These are phyloP conservation scores for Boletus reticuloceps DNA, from an alignment of 768 basidiomycete species.

Conservation along the genomic window DNA sequence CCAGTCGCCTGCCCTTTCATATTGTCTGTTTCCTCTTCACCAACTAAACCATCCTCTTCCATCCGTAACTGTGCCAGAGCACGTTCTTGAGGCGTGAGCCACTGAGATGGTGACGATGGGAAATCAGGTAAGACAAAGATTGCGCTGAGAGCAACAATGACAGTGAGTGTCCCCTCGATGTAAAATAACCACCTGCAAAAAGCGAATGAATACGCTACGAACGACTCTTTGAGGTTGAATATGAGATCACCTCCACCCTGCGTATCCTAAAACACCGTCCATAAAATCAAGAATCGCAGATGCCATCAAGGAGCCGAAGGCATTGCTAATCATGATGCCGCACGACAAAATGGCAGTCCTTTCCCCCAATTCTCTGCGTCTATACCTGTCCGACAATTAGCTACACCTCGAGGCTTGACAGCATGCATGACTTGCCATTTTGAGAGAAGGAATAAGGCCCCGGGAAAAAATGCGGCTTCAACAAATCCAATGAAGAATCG, in stretches of 20 bases:
- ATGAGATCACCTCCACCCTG: slow-evolving; percentile 64
- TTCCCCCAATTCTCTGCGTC: slow-evolving; percentile 63
- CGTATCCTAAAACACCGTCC: slow-evolving; percentile 63
- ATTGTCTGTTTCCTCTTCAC: slow-evolving; percentile 43
- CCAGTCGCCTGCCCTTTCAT: slow-evolving; percentile 39
- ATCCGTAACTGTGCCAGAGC: slow-evolving; percentile 58
- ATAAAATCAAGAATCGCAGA: slow-evolving; percentile 71
- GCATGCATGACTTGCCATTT: slow-evolving; percentile 32
- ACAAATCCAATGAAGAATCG: slow-evolving; percentile 78
- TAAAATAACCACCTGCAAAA: slow-evolving; percentile 68
- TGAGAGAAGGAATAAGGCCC: slow-evolving; percentile 43
- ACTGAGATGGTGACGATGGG: slow-evolving; percentile 54
- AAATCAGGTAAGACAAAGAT: slow-evolving; percentile 75
- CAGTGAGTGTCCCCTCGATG: slow-evolving; percentile 59
- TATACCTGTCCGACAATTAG: slow-evolving; percentile 58
- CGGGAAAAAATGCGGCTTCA: slow-evolving; percentile 73
- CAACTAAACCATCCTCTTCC: slow-evolving; percentile 61
- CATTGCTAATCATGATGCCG: slow-evolving; percentile 76
- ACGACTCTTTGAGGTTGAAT: neutral
- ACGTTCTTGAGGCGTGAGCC: slow-evolving; percentile 58
- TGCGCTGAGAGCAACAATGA: slow-evolving; percentile 48
- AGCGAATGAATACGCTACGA: neutral
- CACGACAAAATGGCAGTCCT: slow-evolving; percentile 67
- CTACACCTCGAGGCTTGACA: slow-evolving; percentile 34
- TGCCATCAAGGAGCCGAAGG: slow-evolving; percentile 77